A percentile compares a stretch with the other conserved stretches of the same genome.
Conservation (phyloP, 1,284 basidiomycete species). For the Amylostereum areolatum region DNA sequence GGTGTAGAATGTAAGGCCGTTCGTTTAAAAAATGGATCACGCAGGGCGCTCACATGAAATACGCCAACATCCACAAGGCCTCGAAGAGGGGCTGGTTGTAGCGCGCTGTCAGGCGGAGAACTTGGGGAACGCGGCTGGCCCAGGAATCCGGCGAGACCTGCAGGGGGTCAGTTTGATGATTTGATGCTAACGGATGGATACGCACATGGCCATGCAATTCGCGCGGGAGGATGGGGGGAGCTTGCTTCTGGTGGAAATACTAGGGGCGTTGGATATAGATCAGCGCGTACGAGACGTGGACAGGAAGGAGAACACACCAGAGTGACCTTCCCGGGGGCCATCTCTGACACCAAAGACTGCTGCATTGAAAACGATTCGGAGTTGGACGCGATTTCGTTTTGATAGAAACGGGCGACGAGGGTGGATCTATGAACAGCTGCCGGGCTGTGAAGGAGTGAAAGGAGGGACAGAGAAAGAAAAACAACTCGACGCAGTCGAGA, state of each 20-base stretch:
- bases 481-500: background rate
- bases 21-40: background rate
- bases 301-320: background rate
- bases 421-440: background rate
- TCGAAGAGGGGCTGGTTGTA: constrained; percentile 45
- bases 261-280: constrained; percentile 4
- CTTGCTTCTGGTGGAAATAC: constrained; percentile 17
- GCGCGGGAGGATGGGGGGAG: constrained; percentile 20
- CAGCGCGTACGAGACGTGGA: background rate
- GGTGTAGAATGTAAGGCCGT: background rate
- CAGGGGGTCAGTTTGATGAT: background rate
- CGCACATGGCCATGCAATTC: constrained; percentile 26
- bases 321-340: background rate
- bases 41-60: constrained; percentile 31
- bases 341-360: background rate
- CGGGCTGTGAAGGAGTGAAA: background rate
- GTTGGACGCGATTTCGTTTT: background rate
- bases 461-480: background rate
- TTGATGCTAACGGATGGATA: background rate
- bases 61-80: constrained; percentile 33
- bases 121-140: constrained; percentile 34
- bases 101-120: constrained; percentile 32
- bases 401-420: background rate
- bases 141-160: constrained; percentile 43
- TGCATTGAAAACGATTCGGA: background rate